Conservation (phyloP, 1,284 basidiomycete species). For the Rhodotorula sp. region DNA sequence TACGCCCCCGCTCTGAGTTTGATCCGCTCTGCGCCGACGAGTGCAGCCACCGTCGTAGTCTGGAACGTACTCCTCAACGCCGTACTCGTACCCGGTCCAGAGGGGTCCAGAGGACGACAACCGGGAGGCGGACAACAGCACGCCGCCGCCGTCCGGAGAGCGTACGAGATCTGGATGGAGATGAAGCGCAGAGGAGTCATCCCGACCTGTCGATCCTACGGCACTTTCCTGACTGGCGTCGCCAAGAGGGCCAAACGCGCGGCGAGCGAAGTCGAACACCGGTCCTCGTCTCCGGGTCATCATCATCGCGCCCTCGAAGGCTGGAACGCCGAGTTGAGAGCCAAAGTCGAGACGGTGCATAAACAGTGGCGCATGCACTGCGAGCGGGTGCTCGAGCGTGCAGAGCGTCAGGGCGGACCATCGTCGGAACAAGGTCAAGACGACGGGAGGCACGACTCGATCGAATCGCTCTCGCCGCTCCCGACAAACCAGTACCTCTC, state of each 20-base stretch:
- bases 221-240: constrained; percentile 32
- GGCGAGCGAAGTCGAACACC: not conserved
- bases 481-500: constrained; percentile 35
- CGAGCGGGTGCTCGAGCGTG: constrained; percentile 2
- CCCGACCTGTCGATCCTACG: constrained; percentile 34
- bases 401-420: not conserved
- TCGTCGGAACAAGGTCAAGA: no score
- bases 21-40: constrained; percentile 28
- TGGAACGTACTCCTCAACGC: constrained; percentile 42
- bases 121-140: not conserved
- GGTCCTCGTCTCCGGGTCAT: not conserved
- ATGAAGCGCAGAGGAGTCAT: constrained; percentile 40
- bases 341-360: constrained; percentile 32
- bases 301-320: not conserved
- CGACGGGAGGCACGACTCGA: constrained; percentile 8
- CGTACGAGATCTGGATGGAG: constrained; percentile 37
- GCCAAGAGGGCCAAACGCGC: constrained; percentile 17
- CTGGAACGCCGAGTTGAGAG: constrained; percentile 11
- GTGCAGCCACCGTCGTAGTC: constrained; percentile 39
- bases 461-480: constrained; percentile 17
- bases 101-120: constrained; percentile 3
- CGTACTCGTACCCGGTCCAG: constrained; percentile 2
- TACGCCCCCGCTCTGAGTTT: constrained; percentile 19
- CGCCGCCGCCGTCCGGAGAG: constrained; percentile 1
- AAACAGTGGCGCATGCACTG: constrained; percentile 34